phyloP scores from a whole-genome alignment of 2,329 filamentous ascomycete genomes.

The Myotisia sp. region DNA sequence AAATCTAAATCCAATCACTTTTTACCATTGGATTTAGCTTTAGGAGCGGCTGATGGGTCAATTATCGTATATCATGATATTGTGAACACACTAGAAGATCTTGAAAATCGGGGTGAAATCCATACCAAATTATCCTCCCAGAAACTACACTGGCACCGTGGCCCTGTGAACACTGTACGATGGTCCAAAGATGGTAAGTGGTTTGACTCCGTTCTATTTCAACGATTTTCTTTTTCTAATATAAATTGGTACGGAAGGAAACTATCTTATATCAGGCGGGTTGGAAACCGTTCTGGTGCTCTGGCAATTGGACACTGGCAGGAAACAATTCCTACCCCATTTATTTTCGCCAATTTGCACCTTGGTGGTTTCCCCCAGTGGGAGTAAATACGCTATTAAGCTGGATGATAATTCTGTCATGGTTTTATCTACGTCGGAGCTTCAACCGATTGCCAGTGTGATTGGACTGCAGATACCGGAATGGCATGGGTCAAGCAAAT shows the following conservation, averaged over 20 bases:
- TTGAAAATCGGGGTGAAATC: conserved; percentile 33
- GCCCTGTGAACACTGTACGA: conserved; percentile 67
- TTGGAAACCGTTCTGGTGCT: conserved; percentile 77
- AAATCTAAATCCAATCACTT: neutral
- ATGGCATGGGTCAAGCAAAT: neutral
- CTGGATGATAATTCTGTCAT: conserved; percentile 87
- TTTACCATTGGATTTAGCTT: conserved; percentile 52
- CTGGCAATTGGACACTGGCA: conserved; percentile 83
- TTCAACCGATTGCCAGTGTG: conserved; percentile 71
- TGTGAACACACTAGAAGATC: conserved; percentile 39
- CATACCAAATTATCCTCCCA: conserved; percentile 37
- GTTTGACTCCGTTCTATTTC: conserved; percentile 6
- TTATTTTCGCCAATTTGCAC: conserved; percentile 72
- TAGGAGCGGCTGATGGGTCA: conserved; percentile 62
- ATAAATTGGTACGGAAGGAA: conserved; percentile 39
- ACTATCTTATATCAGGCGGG: conserved; percentile 89
- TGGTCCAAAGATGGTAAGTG: conserved; percentile 77
- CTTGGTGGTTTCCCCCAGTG: conserved; percentile 63
- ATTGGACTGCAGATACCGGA: conserved; percentile 57
- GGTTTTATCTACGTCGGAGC: conserved; percentile 75
- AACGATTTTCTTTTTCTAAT: conserved; percentile 19
- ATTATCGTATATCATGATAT: conserved; percentile 74
- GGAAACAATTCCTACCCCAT: conserved; percentile 76
- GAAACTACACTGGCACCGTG: conserved; percentile 82
- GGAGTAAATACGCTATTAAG: conserved; percentile 69